Evolutionary conservation across 805 yeast species (phyloP).

Genomic region (Metschnikowia kunwiensis): DNA sequence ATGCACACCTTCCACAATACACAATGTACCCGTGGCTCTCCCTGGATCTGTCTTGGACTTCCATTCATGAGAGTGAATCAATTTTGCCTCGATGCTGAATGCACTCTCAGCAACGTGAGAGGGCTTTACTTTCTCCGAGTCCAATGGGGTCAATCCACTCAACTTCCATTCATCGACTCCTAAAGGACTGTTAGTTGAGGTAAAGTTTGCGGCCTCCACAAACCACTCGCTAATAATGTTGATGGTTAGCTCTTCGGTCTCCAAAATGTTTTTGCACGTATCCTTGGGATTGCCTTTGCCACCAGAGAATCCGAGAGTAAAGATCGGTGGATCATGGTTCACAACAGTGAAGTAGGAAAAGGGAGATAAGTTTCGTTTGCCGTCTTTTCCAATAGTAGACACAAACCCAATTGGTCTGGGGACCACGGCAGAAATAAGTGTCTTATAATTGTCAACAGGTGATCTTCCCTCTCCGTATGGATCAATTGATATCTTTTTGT

Average conservation of each 20-base stretch:
- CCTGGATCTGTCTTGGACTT: constrained; percentile 37
- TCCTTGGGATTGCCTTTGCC: constrained; percentile 44
- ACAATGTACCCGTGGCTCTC: constrained; percentile 35
- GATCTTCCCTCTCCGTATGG: constrained; percentile 40
- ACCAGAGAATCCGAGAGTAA: constrained; percentile 47
- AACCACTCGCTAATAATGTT: constrained; percentile 63
- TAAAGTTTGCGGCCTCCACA: constrained; percentile 57
- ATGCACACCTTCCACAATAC: constrained; percentile 53
- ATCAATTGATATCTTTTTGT: constrained; percentile 47
- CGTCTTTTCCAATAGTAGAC: constrained; percentile 44
- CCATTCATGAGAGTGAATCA: constrained; percentile 45
- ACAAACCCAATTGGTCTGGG: constrained; percentile 65
- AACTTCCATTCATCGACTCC: constrained; percentile 55
- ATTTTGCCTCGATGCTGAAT: constrained; percentile 55
- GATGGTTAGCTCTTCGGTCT: constrained; percentile 52
- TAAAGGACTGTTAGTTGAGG: constrained; percentile 45
- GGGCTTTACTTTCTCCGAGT: constrained; percentile 47
- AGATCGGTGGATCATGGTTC: constrained; percentile 56
- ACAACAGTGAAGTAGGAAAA: constrained; percentile 52
- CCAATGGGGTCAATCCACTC: constrained; percentile 48
- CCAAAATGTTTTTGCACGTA: constrained; percentile 46
- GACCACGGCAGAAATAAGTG: constrained; percentile 49
- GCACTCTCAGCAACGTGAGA: constrained; percentile 61
- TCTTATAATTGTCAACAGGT: constrained; percentile 46
- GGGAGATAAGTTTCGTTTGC: constrained; percentile 54